Percentiles rank a stretch among this genome's conserved stretches.
These are phyloP conservation scores for Oleoguttula mirabilis DNA, from an alignment of 495 filamentous ascomycete genomes.

Conservation along the genomic window DNA sequence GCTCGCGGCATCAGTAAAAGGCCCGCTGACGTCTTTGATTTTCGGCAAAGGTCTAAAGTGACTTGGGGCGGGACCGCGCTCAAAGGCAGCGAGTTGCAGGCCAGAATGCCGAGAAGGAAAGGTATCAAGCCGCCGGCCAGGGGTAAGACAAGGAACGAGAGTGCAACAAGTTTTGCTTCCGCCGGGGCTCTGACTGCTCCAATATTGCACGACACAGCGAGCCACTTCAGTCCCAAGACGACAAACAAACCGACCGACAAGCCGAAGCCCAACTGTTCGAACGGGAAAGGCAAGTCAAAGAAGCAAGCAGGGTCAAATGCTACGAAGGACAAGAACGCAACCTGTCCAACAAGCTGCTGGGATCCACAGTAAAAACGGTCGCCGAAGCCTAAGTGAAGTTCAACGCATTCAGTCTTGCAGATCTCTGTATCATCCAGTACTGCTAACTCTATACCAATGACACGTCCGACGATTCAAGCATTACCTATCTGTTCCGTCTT, in stretches of 20 bases:
- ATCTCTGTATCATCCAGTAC: background rate
- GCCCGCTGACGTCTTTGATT: background rate
- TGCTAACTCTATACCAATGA: background rate
- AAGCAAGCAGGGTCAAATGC: background rate
- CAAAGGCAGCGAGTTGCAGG: too few relatives aligned
- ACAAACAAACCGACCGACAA: too few relatives aligned
- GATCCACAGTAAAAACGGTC: background rate
- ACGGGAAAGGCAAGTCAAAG: too few relatives aligned
- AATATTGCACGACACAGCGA: too few relatives aligned
- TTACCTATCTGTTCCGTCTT: constrained; percentile 21
- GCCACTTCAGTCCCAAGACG: too few relatives aligned
- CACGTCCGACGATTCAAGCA: background rate
- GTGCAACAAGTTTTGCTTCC: too few relatives aligned
- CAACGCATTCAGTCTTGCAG: background rate
- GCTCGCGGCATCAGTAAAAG: background rate
- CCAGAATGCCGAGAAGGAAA: too few relatives aligned
- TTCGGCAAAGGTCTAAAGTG: background rate
- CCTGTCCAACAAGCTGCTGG: background rate
- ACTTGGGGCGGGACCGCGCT: constrained; percentile 1
- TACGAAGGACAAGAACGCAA: background rate
- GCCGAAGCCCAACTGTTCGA: too few relatives aligned
- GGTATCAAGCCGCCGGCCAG: too few relatives aligned
- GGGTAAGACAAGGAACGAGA: too few relatives aligned
- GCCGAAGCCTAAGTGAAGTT: background rate
- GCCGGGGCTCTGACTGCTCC: too few relatives aligned